Percentiles rank a stretch among this genome's conserved stretches.
These are phyloP conservation scores for Capsicum chinense DNA, from an alignment of 257 asterid species.

Conservation along the genomic window DNA sequence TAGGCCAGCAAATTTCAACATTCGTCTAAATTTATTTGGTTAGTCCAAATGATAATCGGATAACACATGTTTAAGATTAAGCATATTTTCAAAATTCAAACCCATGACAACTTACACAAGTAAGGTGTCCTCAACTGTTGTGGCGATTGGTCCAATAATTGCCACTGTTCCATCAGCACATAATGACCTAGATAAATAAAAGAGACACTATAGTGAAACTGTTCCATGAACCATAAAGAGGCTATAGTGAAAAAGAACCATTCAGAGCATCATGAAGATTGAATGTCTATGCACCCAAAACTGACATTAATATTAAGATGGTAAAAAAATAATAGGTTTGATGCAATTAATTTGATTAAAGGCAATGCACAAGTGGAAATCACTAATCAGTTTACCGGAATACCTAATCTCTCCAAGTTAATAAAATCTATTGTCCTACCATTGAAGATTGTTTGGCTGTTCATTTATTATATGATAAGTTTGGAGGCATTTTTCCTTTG, in stretches of 20 bases:
- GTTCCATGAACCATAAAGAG: too few species aligned
- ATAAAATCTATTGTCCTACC: too few species aligned
- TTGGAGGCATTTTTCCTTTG: slow-evolving; percentile 4
- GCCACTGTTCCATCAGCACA: slow-evolving; percentile 92
- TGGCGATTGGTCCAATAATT: slow-evolving; percentile 87
- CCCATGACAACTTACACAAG: slow-evolving; percentile 75
- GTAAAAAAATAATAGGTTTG: background rate
- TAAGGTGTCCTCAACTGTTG: slow-evolving; percentile 85
- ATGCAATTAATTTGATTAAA: background rate
- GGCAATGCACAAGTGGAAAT: slow-evolving; percentile 10
- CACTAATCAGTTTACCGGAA: slow-evolving; percentile 2
- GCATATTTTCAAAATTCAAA: background rate
- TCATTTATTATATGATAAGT: background rate
- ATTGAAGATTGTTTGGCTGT: background rate
- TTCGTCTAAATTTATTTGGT: background rate
- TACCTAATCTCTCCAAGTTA: slow-evolving; percentile 2
- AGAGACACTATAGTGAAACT: slow-evolving; percentile 20
- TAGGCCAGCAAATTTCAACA: slow-evolving; percentile 17
- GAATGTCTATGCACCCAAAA: slow-evolving; percentile 9
- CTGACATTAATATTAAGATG: background rate
- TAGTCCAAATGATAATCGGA: background rate
- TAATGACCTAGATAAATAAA: slow-evolving; percentile 61
- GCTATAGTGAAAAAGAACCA: background rate
- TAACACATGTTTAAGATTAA: background rate
- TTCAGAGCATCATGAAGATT: slow-evolving; percentile 30